Percentiles rank a stretch among this genome's conserved stretches.
These are phyloP conservation scores for Fusarium anthophilum DNA, from an alignment of 2,329 filamentous ascomycete genomes.

Conservation along the genomic window DNA sequence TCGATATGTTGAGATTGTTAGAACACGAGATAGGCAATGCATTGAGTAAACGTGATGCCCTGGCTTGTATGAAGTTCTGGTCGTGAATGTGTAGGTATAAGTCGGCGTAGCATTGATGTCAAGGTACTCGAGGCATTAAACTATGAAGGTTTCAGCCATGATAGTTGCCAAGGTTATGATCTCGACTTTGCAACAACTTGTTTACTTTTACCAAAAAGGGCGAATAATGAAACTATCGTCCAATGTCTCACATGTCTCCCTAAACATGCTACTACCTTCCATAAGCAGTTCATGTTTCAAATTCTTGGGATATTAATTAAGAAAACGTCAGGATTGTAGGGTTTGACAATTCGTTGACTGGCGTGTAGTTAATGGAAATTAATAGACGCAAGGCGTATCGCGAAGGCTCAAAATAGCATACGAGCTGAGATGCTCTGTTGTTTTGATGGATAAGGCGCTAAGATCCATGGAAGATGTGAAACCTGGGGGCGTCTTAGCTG, in stretches of 20 bases:
- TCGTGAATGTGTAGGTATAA: background rate
- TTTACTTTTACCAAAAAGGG: background rate
- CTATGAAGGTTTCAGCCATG: background rate
- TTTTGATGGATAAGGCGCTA: slow-evolving; percentile 13
- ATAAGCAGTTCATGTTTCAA: slow-evolving; percentile 1
- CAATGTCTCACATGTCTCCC: background rate
- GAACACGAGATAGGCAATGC: slow-evolving; percentile 16
- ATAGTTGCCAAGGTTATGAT: background rate
- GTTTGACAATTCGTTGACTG: background rate
- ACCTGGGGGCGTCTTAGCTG: slow-evolving; percentile 33
- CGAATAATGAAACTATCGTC: background rate
- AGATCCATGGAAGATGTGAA: slow-evolving; percentile 36
- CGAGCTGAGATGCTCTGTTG: slow-evolving; percentile 12
- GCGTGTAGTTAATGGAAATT: background rate
- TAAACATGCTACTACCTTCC: background rate
- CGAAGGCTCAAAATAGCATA: slow-evolving; percentile 27
- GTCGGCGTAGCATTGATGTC: background rate
- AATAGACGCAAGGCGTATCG: slow-evolving; percentile 19
- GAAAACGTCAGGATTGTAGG: background rate
- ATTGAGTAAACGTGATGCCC: slow-evolving; percentile 7
- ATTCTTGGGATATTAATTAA: background rate
- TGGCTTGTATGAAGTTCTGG: background rate
- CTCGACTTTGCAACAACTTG: background rate
- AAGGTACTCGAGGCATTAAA: too few species aligned
- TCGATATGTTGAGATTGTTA: slow-evolving; percentile 20